Conservation (phyloP, 2,329 filamentous ascomycete genomes). For the Microthyrium microscopicum region DNA sequence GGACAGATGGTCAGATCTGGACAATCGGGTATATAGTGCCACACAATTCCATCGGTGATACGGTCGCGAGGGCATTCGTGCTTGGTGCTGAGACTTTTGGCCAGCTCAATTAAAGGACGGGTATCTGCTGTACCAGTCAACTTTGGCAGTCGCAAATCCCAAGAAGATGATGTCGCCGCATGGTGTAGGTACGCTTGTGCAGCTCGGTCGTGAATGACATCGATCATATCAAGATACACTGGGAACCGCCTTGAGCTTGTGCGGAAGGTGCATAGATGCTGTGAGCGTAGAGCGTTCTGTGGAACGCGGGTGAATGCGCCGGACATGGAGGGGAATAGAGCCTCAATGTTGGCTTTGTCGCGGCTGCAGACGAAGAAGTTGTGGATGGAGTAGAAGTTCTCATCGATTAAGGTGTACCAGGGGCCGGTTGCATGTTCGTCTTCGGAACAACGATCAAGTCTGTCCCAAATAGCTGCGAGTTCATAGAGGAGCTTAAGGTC, state of each 20-base stretch:
- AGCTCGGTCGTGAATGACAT: slow-evolving; percentile 33
- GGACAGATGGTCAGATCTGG: slow-evolving; percentile 72
- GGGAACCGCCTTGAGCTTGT: slow-evolving; percentile 41
- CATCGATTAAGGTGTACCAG: slow-evolving; percentile 65
- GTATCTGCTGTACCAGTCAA: slow-evolving; percentile 31
- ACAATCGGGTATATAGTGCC: slow-evolving; percentile 63
- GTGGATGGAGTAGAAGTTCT: slow-evolving; percentile 38
- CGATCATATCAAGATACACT: slow-evolving; percentile 38
- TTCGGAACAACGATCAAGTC: slow-evolving; percentile 41
- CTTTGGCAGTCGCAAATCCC: slow-evolving; percentile 15
- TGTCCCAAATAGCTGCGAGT: slow-evolving; percentile 46
- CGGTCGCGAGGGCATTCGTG: slow-evolving; percentile 48
- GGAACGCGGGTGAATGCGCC: slow-evolving; percentile 42
- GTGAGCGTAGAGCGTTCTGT: slow-evolving; percentile 29
- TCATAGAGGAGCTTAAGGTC: slow-evolving; percentile 54
- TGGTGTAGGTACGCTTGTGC: too few relatives aligned
- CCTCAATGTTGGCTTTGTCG: slow-evolving; percentile 56
- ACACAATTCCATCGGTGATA: slow-evolving; percentile 44
- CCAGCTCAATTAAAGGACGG: slow-evolving; percentile 46
- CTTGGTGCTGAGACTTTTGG: slow-evolving; percentile 19
- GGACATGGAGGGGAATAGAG: slow-evolving; percentile 54
- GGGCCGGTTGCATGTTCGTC: slow-evolving; percentile 37
- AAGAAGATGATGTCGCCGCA: too few relatives aligned
- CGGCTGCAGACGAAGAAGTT: slow-evolving; percentile 61
- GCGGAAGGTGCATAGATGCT: slow-evolving; percentile 53